Evolutionary conservation across 768 basidiomycete species (phyloP).

Genomic region (Amanita inopinata): DNA sequence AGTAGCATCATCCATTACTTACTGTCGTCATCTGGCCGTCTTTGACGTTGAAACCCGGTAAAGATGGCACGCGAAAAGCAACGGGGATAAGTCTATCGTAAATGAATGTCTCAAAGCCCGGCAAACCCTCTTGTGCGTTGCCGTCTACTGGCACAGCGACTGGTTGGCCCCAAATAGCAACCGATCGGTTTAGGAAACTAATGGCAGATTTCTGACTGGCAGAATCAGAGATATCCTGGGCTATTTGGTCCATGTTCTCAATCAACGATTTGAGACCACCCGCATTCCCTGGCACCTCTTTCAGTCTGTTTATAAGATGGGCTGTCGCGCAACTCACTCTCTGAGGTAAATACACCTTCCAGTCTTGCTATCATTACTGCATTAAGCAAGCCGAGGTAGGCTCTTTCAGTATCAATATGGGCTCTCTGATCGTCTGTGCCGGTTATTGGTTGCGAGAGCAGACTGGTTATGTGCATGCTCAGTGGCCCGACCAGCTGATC

Average conservation of each 20-base stretch:
- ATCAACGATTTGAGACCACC: conserved; percentile 69
- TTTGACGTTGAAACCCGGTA: conserved; percentile 75
- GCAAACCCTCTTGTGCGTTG: conserved; percentile 37
- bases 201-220: conserved; percentile 72
- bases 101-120: conserved; percentile 88
- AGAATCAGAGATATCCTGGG: conserved; percentile 70
- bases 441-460: conserved; percentile 71
- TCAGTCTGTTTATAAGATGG: conserved; percentile 2
- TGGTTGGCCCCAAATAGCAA: conserved; percentile 59
- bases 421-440: conserved; percentile 83
- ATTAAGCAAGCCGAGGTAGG: conserved; percentile 78
- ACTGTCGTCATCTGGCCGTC: conserved; percentile 84
- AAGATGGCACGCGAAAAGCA: conserved; percentile 73
- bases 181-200: conserved; percentile 62
- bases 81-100: conserved; percentile 80
- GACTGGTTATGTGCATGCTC: conserved; percentile 66
- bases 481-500: conserved; percentile 87
- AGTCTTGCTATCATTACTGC: conserved; percentile 75
- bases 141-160: conserved; percentile 22
- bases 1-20: conserved; percentile 21
- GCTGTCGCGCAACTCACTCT: conserved; percentile 42
- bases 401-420: conserved; percentile 76
- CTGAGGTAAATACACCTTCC: conserved; percentile 78
- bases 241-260: conserved; percentile 60
- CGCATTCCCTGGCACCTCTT: conserved; percentile 24